Base-by-base conservation (phyloP, 2,329 filamentous ascomycete species). In the Lachnellula willkommii region DNA sequence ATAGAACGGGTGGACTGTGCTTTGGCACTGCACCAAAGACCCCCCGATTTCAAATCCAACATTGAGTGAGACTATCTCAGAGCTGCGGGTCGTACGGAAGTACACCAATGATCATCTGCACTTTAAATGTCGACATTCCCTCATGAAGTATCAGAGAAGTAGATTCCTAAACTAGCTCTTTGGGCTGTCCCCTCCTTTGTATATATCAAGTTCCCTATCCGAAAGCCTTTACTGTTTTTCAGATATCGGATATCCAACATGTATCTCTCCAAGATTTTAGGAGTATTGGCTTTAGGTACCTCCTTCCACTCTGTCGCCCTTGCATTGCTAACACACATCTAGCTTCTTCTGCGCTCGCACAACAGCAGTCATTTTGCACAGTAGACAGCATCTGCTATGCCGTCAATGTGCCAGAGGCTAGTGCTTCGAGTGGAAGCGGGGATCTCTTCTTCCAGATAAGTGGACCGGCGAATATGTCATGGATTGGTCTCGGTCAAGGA, bases 361-460 rank as follows among this genome's bases (percentile, higher is more conserved):
- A 64, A 53, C 60, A 47, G 55, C 60, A 46, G 14, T 57, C 61
- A 24, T 60, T 63, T 24, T 66, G 65, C 48, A 46, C 62, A 1
- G 46, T 50, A 32, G 53, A 53, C 11, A 56, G 53, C 24, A 60
- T 67, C n/a, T 68, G 62, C 49, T 83, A 76, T 64, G 71, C 72
- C 9, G 71, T 84, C 59, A 82, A 80, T 65, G 75, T 85, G 6
- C 81, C 82, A 2, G 67, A 75, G 24, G 66, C 70, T 28, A 82
- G 80, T 4, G 76, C 76, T 1, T 74, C 72, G 3, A 76, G 74
- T 20, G 77, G 76, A 12, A 72, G 63, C 36, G 80, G 81, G 22
- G 78, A 82, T 57, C 78, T 85, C 52, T 84, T 76, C 68, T 78
- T 84, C 63, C 79, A 82, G 56, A 73, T 85, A 50, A 76, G 74